Evolutionary conservation across 371 early-diverging fungal species (phyloP).

Genomic region (Mucor circinelloides): DNA sequence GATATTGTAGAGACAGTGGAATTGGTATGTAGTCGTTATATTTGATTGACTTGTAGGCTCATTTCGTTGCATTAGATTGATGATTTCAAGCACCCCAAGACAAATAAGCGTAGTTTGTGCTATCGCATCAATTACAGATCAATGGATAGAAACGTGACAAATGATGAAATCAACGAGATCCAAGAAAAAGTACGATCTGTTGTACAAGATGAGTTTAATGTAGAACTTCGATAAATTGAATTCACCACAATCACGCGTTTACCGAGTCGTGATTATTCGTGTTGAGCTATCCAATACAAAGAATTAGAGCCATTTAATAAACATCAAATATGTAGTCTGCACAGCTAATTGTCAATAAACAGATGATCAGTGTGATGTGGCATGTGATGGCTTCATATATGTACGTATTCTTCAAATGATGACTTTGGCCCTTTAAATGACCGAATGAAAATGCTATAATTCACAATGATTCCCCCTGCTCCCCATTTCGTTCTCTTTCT

Average conservation of each 20-base stretch:
- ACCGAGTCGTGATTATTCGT: not conserved
- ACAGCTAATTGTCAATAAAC: not conserved
- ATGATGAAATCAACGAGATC: constrained; percentile 91
- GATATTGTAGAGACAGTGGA: constrained; percentile 91
- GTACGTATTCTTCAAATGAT: not conserved
- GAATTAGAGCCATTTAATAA: not conserved
- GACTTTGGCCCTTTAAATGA: not conserved
- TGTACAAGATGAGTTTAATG: constrained; percentile 69
- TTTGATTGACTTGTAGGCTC: not conserved
- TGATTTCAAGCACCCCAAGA: constrained; percentile 86
- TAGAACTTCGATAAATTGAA: constrained; percentile 71
- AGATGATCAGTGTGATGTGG: not conserved
- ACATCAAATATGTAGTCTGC: not conserved
- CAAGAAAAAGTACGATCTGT: constrained; percentile 78
- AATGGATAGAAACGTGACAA: constrained; percentile 91
- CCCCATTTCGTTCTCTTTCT: not conserved
- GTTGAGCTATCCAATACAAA: not conserved
- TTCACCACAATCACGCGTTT: not conserved
- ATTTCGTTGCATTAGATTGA: constrained; percentile 66
- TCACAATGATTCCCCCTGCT: not conserved
- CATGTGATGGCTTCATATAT: not conserved
- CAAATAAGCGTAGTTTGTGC: constrained; percentile 78
- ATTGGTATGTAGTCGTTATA: constrained; percentile 54
- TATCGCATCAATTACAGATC: constrained; percentile 94
- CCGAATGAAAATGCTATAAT: not conserved